phyloP scores from a whole-genome alignment of 2,329 filamentous ascomycete genomes.

The Daldinia sp. region DNA sequence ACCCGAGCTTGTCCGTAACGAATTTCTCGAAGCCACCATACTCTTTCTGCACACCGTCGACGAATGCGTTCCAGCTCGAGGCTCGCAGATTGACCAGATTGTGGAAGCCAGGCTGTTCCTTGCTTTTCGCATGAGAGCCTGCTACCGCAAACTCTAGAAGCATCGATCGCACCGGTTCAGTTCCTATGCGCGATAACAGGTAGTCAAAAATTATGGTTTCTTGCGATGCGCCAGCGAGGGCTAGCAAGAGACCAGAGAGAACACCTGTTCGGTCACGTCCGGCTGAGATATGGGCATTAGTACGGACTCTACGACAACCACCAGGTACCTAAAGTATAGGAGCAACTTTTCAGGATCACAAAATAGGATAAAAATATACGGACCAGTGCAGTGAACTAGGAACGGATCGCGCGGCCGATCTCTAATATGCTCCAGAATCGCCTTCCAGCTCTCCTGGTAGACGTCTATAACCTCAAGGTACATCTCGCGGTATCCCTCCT shows the following conservation, averaged over 20 bases:
- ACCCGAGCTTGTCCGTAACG: conserved; percentile 59
- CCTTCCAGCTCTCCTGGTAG: conserved; percentile 58
- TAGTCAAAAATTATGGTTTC: conserved; percentile 63
- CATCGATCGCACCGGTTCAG: conserved; percentile 62
- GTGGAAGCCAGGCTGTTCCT: conserved; percentile 61
- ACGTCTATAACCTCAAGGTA: conserved; percentile 61
- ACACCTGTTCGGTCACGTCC: conserved; percentile 68
- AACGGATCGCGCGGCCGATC: conserved; percentile 60
- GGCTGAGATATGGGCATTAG: conserved; percentile 52
- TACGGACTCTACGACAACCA: not conserved
- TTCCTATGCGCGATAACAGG: conserved; percentile 66
- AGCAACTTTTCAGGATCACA: not conserved
- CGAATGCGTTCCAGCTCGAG: conserved; percentile 61
- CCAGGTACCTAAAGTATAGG: not conserved
- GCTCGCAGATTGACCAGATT: conserved; percentile 61
- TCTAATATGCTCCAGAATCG: conserved; percentile 62
- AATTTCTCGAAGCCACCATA: conserved; percentile 65
- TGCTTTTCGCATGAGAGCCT: conserved; percentile 53
- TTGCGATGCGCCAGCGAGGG: conserved; percentile 60
- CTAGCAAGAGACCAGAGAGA: conserved; percentile 62
- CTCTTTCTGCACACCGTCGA: conserved; percentile 57
- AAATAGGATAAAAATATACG: conserved; percentile 35
- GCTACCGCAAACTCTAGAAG: conserved; percentile 59
- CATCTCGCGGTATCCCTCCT: conserved; percentile 59
- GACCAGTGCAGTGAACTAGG: conserved; percentile 68